Evolutionary conservation across 441 rosid species (phyloP), one percentile per base, ranked within the genome.

Genomic region (Populus hybrid): DNA sequence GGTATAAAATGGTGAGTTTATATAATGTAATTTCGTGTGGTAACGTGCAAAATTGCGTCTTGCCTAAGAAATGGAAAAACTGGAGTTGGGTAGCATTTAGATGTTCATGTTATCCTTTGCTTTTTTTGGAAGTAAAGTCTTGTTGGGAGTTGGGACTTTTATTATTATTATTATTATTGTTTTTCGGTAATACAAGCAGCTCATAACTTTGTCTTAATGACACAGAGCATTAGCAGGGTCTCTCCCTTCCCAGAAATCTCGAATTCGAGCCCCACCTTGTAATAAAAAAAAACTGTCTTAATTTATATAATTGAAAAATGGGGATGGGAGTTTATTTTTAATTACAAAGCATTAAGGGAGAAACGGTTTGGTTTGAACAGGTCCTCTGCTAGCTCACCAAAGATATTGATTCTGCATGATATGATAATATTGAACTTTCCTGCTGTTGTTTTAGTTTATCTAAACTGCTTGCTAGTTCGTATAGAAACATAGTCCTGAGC

Each of bases 351-450:
- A 74, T 77, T 84, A 16, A 53, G 81, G 79, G 82, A 84, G 73
- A 66, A 79, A 72, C 74, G 72, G 80, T 84, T 84, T 72, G 72
- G 79, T 79, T 74, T 72, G 77, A 79, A 77, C 89, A 81, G 87
- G 86, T 81, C 72, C 76, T 75, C 79, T 67, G 75, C 70, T 70
- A 73, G 69, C 59, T 80, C 72, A 50, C 50, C 46, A 10, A 38
- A 38, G 46, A 38, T 38, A 38, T 10, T 38, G 46, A 38, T 38
- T 38, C 46, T 38, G 46, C 46, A 10, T 38, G 46, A 38, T 38
- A 38, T 38, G 46, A 38, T 38, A 38, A 38, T 38, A 38, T 38
- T 38, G 42, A 38, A 38, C 12, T 38, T 38, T 38, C 42, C 42
- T 38, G 42, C 2, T 38, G 20, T 42, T 75, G 40, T 32, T 36